Base-by-base conservation (phyloP, 75 land plant species). In the Adiantum capillusveneris region DNA sequence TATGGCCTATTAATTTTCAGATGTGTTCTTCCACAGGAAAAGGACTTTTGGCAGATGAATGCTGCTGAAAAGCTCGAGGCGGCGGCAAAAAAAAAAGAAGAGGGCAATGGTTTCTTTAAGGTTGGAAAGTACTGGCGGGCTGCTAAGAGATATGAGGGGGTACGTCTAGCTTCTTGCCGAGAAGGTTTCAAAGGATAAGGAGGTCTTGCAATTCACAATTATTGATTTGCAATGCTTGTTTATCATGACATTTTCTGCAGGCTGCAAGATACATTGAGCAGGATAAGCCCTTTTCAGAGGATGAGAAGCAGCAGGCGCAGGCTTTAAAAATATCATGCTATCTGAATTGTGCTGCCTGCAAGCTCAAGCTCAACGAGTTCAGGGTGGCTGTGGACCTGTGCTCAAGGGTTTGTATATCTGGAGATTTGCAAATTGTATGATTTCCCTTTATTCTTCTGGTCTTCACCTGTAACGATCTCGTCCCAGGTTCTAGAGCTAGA, bases 331-430 rank as follows among this genome's bases (percentile, higher is more conserved):
- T 75, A 2, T 49, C 81, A 42, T 82, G 93, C 69, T 85, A 91
- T 46, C 75, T 91, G 36, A 91, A 91, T 44, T 64, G 82, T 84
- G 97, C 97, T 9, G 97, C 97, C 2, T 91, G 94, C 67, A 88
- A 91, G 68, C 72, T 91, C 55, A 91, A 91, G 62, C 63, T 91
- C 29, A 88, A 78, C 42, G 84, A 84, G 5, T 88, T 84, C 56
- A 81, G 76, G 44, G 68, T 86, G 53, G 99, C 84, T 17, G 77
- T 79, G 29, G 85, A 86, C 36, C 65, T 95, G 24, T 90, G 97
- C 68, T 77, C 99, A 2, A 90, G 86, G 96, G 99, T 90, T 29
- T 5, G 49, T 43, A 13, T 0, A 19, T 13, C n/a, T 0, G 61
- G 9, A 25, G 24, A 36, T 25, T 16, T 44, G 13, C 30, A 37